Conservation (phyloP, 2,329 filamentous ascomycete species). For the Ceratocystis cacaofunesta region DNA sequence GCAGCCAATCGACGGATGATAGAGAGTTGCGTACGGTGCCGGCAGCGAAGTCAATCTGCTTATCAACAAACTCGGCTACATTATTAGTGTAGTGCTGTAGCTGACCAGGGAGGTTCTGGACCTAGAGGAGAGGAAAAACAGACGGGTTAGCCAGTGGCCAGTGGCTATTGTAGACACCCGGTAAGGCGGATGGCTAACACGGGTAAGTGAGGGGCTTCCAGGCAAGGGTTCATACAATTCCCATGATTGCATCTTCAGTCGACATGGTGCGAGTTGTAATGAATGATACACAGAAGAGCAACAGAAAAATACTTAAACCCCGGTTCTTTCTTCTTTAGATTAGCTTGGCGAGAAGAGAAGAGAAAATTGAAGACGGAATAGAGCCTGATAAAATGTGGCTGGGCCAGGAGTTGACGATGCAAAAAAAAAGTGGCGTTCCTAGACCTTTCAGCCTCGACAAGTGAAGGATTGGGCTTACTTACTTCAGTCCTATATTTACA, state of each 20-base stretch:
- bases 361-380: not conserved
- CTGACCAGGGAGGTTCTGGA: slow-evolving; percentile 27
- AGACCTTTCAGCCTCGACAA: no score
- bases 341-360: not conserved
- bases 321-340: not conserved
- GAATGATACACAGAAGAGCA: not conserved
- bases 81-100: slow-evolving; percentile 55
- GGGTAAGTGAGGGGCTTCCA: not conserved
- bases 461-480: no score
- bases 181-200: not conserved
- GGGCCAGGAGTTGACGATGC: not conserved
- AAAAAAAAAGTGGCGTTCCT: not conserved
- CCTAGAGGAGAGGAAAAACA: not conserved
- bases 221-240: slow-evolving; percentile 40
- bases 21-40: slow-evolving; percentile 53
- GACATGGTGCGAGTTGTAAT: not conserved
- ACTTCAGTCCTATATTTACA: not conserved
- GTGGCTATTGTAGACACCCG: not conserved
- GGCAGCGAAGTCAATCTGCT: slow-evolving; percentile 64
- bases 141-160: not conserved
- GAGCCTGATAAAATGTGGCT: not conserved
- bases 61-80: slow-evolving; percentile 67
- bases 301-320: slow-evolving; percentile 1
- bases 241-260: slow-evolving; percentile 10
- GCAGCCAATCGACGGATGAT: slow-evolving; percentile 56